A percentile compares a stretch with the other conserved stretches of the same genome.
These are phyloP conservation scores for Brasilioporus rufonigricans DNA, from an alignment of 768 basidiomycete species.

Conservation along the genomic window DNA sequence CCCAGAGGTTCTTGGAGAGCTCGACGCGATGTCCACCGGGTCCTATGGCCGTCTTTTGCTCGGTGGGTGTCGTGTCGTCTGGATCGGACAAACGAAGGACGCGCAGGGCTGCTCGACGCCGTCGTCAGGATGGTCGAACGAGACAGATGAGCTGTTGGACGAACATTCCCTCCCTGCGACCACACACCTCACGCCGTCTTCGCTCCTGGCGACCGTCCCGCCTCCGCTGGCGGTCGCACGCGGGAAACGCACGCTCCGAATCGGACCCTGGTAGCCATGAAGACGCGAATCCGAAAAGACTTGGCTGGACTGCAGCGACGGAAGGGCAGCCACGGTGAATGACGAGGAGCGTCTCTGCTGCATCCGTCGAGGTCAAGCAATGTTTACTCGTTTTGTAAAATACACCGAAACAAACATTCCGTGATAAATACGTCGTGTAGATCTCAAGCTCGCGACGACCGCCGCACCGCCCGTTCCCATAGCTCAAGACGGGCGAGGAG, in stretches of 20 bases:
- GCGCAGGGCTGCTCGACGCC: slow-evolving; percentile 46
- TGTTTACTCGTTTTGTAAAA: slow-evolving; percentile 8
- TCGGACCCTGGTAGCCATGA: slow-evolving; percentile 44
- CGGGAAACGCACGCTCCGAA: slow-evolving; percentile 55
- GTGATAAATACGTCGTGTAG: not conserved
- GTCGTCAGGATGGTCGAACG: slow-evolving; percentile 6
- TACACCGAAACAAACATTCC: not conserved
- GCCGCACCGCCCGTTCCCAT: slow-evolving; percentile 29
- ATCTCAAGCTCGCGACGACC: slow-evolving; percentile 15
- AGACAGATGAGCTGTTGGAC: slow-evolving; percentile 17
- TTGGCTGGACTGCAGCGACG: slow-evolving; percentile 18
- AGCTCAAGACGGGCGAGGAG: slow-evolving; percentile 26
- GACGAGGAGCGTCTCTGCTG: slow-evolving; percentile 28
- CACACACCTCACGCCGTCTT: slow-evolving; percentile 64
- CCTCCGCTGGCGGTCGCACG: slow-evolving; percentile 63
- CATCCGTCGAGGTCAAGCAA: not conserved
- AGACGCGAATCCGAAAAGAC: slow-evolving; percentile 42
- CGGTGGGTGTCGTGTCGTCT: slow-evolving; percentile 36
- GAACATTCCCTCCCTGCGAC: slow-evolving; percentile 80
- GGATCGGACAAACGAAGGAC: slow-evolving; percentile 57
- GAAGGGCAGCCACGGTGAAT: slow-evolving; percentile 7
- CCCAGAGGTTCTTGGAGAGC: slow-evolving; percentile 74
- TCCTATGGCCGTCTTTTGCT: slow-evolving; percentile 54
- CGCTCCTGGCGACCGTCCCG: slow-evolving; percentile 63
- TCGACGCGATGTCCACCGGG: slow-evolving; percentile 69